phyloP scores from a whole-genome alignment of 495 filamentous ascomycete species.

The Pseudotulostoma volvatum region DNA sequence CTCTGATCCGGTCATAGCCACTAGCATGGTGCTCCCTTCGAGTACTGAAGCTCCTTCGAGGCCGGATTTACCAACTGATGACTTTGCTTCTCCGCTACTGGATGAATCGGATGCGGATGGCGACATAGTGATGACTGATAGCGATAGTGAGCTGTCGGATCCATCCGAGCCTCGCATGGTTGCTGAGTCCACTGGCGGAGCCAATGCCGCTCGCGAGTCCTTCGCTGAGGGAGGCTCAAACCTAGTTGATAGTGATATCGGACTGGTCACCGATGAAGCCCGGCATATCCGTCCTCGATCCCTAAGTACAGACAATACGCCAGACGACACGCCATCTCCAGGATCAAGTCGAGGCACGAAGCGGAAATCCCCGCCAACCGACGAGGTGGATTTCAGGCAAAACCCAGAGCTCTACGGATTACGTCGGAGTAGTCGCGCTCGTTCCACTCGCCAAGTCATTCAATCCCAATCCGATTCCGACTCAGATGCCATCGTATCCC shows the following conservation, averaged over 20 bases:
- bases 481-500: conserved; percentile 27
- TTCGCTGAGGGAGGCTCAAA: conserved; percentile 22
- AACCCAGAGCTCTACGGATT: conserved; percentile 96
- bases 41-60: conserved; percentile 25
- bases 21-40: conserved; percentile 39
- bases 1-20: conserved; percentile 25
- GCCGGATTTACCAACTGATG: conserved; percentile 25
- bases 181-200: conserved; percentile 36
- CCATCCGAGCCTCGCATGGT: conserved; percentile 25
- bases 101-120: conserved; percentile 18
- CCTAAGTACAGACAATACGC: conserved; percentile 24
- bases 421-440: conserved; percentile 62
- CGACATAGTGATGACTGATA: conserved; percentile 27
- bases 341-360: conserved; percentile 50
- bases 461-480: conserved; percentile 59
- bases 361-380: conserved; percentile 53
- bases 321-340: conserved; percentile 49
- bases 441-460: conserved; percentile 37
- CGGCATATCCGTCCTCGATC: conserved; percentile 5
- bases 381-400: conserved; percentile 63
- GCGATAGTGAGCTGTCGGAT: conserved; percentile 37
- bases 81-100: conserved; percentile 20
- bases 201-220: conserved; percentile 48
- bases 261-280: conserved; percentile 44
- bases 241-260: conserved; percentile 51